Percentiles rank a stretch among this genome's conserved stretches.
Evolutionary conservation across 2,329 filamentous ascomycete genomes (phyloP).

Genomic region (Drechmeria coniospora): DNA sequence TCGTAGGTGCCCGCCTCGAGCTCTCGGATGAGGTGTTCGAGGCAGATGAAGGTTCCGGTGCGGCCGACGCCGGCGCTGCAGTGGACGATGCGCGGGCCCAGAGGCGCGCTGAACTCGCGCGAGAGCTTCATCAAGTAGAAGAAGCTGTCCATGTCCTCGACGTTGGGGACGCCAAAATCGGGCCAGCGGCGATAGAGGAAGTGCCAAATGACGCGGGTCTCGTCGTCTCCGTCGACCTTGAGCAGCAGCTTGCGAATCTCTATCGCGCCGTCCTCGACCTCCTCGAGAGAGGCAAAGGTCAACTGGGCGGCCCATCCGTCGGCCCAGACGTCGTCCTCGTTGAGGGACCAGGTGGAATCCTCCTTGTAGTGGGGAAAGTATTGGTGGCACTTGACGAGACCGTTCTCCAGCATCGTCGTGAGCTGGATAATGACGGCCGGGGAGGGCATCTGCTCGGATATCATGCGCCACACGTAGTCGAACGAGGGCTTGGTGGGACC

Average conservation of each 20-base stretch:
- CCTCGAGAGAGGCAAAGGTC: slow-evolving; percentile 47
- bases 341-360: slow-evolving; percentile 38
- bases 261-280: slow-evolving; percentile 38
- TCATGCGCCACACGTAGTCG: slow-evolving; percentile 89
- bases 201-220: slow-evolving; percentile 57
- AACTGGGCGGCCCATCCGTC: slow-evolving; percentile 56
- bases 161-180: slow-evolving; percentile 69
- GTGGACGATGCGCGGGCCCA: slow-evolving; percentile 61
- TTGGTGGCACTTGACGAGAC: slow-evolving; percentile 69
- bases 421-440: slow-evolving; percentile 86
- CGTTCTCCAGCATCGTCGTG: slow-evolving; percentile 70
- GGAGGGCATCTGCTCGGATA: slow-evolving; percentile 58
- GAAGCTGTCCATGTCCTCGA: slow-evolving; percentile 51
- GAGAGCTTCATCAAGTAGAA: slow-evolving; percentile 56
- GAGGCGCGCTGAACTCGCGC: slow-evolving; percentile 35
- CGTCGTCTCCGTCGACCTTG: slow-evolving; percentile 28
- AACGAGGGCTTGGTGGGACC: slow-evolving; percentile 67
- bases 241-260: slow-evolving; percentile 62
- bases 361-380: slow-evolving; percentile 59
- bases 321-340: slow-evolving; percentile 47
- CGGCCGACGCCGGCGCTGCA: slow-evolving; percentile 88
- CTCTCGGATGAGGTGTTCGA: slow-evolving; percentile 82
- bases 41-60: slow-evolving; percentile 86
- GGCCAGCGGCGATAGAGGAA: slow-evolving; percentile 80
- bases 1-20: slow-evolving; percentile 58